These are phyloP conservation scores for Huiozyma sinensis DNA, from an alignment of 805 yeast species.

Conservation along the genomic window DNA sequence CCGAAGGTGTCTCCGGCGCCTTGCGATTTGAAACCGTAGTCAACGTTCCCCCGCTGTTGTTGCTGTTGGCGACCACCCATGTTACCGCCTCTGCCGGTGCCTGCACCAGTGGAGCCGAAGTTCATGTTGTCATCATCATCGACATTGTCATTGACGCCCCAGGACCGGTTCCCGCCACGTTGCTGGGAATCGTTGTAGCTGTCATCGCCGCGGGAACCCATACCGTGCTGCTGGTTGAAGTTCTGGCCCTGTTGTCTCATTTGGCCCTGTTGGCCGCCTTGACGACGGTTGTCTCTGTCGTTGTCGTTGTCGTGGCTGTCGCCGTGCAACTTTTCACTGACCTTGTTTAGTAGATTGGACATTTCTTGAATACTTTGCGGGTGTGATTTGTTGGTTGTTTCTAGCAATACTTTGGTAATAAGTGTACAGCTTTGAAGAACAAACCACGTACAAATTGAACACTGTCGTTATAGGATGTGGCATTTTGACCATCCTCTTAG, in stretches of 20 bases:
- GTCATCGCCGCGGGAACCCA: no score
- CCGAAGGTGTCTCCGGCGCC: background rate
- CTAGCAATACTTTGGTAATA: background rate
- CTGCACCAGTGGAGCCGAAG: background rate
- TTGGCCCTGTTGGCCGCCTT: conserved; percentile 5
- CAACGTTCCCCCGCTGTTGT: background rate
- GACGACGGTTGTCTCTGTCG: conserved; percentile 4
- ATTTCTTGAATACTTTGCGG: conserved; percentile 6
- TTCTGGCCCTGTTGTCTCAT: conserved; percentile 1
- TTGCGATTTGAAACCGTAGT: background rate
- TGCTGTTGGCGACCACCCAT: no score
- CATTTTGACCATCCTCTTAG: no score
- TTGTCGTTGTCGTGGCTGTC: conserved; percentile 10
- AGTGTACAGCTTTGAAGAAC: no score
- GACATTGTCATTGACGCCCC: conserved; percentile 8
- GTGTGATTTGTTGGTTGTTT: background rate
- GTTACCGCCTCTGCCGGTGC: no score
- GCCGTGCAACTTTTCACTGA: conserved; percentile 24
- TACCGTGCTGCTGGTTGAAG: no score
- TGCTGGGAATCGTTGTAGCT: conserved; percentile 1
- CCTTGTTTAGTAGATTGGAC: conserved; percentile 26
- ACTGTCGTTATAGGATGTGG: no score
- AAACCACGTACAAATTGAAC: no score
- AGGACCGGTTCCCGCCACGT: background rate
- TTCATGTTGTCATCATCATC: background rate